Base-by-base conservation (phyloP, 768 basidiomycete genomes). In the Exidia glandulosa region DNA sequence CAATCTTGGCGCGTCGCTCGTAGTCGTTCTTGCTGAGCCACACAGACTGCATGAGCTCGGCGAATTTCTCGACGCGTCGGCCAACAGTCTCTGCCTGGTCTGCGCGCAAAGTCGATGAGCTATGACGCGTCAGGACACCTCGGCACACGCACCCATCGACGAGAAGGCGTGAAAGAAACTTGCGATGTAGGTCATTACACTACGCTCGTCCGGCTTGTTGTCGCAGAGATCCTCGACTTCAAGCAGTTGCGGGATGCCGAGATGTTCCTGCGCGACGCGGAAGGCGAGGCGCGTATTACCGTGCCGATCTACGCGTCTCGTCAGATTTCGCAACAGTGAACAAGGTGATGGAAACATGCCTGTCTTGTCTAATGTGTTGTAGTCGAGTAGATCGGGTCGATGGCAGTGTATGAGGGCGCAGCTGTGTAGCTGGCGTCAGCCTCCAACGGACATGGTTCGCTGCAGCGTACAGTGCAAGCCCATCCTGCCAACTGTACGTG, bases 141-240 rank as follows among this genome's bases (percentile, higher is more conserved):
- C 61, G 27, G 7, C 34, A 47, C 23, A 72, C 82, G 57, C 64
- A 94, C 94, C 92, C 87, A 96, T 94, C 0, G 90, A 86, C 0
- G 94, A 95, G 71, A 99, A 99, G 0, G 95, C 94, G 69, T 98
- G 96, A 79, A 99, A 99, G 74, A 81, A 98, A 66, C 90, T 90
- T 33, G 96, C 96, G 52, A 99, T 88, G 65, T 97, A 98, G 3
- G 94, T 97, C 92, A 97, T 97, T 12, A 97, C 90, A 71, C 89
- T 92, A 36, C 93, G 85, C 73, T 99, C 96, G 70, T 99, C 96
- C 0, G 95, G 95, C 54, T 80, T 82, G n/a, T 76, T 76, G 67
- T 94, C 92, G 65, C 92, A 94, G 32, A 99, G 72, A 76, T 99
- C 96, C 59, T 92, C 87, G 0, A 98, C 95, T 78, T 99, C 96